phyloP scores from a whole-genome alignment of 2,329 filamentous ascomycete species.

The Hymenoscyphus linearis region DNA sequence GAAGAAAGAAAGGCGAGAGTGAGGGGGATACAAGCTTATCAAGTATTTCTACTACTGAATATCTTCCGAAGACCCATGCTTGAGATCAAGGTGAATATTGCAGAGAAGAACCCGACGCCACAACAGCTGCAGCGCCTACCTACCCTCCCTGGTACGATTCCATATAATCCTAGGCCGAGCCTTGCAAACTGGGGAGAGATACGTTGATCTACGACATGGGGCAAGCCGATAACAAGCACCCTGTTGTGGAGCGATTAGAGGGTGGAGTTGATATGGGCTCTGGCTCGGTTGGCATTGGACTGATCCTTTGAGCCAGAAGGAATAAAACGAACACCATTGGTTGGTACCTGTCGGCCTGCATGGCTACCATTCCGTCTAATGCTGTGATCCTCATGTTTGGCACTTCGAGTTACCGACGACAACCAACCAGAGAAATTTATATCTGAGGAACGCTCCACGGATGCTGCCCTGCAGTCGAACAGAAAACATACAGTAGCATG shows the following conservation, averaged over 20 bases:
- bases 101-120: neutral
- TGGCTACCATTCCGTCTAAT: neutral
- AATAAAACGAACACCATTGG: neutral
- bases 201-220: neutral
- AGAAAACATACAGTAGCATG: no score
- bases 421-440: neutral
- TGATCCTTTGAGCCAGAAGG: neutral
- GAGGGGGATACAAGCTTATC: constrained; percentile 6
- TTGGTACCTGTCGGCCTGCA: constrained; percentile 4
- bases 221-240: neutral
- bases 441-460: neutral
- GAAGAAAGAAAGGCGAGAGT: neutral
- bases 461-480: neutral
- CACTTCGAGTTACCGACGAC: neutral
- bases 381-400: neutral
- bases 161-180: neutral
- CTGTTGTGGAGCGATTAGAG: neutral
- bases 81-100: neutral
- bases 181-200: neutral
- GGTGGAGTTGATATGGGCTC: neutral
- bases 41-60: neutral
- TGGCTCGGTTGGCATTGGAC: neutral
- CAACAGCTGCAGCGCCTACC: neutral
- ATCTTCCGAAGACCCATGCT: constrained; percentile 4
- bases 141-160: constrained; percentile 8